Evolutionary conservation across 257 asterid species (phyloP), one percentile per base, ranked within the genome.

Genomic region (Primulina huaijiensis): DNA sequence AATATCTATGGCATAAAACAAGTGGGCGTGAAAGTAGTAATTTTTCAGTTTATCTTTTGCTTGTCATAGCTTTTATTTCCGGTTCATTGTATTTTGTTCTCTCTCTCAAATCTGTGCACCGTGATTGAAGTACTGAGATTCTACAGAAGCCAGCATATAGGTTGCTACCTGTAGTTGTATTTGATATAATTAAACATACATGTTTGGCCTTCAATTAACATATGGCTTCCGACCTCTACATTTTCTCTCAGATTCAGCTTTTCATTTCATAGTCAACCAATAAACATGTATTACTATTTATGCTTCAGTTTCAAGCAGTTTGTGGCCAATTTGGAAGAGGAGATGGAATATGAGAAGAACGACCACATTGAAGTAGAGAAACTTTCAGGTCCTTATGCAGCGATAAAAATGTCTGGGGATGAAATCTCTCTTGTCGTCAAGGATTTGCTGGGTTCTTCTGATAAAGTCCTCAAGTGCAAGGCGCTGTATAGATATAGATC

Each of bases 271-370:
- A 65, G 62, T 72, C 66, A 52, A 74, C 64, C 56, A 29, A 33
- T 35, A 63, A 43, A 20, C 69, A 34, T 72, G 53, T 55, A 62
- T 37, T 77, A 72, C 62, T 69, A 19, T 76, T 61, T 38, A 78
- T 69, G 77, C 72, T 81, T 52, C 84, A 92, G 98, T 78, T 90
- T 92, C 81, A 82, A 83, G 85, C 86, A 90, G 73, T 84, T 90
- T 81, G 86, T 88, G 64, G 74, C 79, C 76, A 86, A 82, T 77
- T 73, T 87, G 89, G 87, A 87, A 79, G 91, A 86, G 76, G 96
- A 87, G 82, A 78, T 78, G 59, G 82, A 62, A 60, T 67, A 78
- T 73, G 83, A 86, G 66, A 80, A 72, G 58, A 74, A 62, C 66
- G 69, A 75, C 72, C 43, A 69, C 75, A 60, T 46, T 21, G 81